phyloP scores from a whole-genome alignment of 202 grass and related monocot species.

The Hordeum pubiflorum region DNA sequence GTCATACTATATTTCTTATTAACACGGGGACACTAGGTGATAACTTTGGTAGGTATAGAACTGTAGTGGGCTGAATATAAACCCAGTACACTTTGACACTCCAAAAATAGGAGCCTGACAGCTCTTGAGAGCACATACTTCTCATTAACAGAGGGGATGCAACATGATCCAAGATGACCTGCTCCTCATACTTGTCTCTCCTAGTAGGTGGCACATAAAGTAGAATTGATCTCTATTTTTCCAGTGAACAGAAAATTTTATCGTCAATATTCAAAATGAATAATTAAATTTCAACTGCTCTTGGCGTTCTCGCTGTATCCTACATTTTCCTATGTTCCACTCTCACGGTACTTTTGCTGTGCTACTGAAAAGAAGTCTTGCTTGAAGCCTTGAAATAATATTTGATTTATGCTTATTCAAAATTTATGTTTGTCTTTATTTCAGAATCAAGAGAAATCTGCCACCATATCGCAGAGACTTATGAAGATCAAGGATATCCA shows the following conservation, averaged over 20 bases:
- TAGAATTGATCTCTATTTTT: background rate
- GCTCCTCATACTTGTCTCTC: background rate
- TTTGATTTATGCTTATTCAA: background rate
- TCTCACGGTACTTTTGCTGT: background rate
- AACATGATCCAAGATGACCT: background rate
- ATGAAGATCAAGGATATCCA: slow-evolving; percentile 39
- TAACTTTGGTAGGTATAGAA: background rate
- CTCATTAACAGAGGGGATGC: background rate
- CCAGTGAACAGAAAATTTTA: background rate
- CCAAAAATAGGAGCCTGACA: background rate
- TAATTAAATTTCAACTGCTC: background rate
- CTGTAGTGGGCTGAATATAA: background rate
- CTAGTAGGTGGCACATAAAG: background rate
- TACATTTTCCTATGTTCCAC: background rate
- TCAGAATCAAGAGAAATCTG: slow-evolving; percentile 89
- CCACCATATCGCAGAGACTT: slow-evolving; percentile 60
- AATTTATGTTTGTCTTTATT: slow-evolving; percentile 17
- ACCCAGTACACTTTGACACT: background rate
- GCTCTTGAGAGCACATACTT: background rate
- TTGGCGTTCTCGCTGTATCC: background rate
- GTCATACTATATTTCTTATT: background rate
- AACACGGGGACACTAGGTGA: background rate
- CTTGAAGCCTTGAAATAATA: background rate
- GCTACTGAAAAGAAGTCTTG: background rate
- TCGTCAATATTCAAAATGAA: background rate